A percentile compares a stretch with the other conserved stretches of the same genome.
phyloP scores from a whole-genome alignment of 176 grass and related monocot species.

The Triticum monococcum region DNA sequence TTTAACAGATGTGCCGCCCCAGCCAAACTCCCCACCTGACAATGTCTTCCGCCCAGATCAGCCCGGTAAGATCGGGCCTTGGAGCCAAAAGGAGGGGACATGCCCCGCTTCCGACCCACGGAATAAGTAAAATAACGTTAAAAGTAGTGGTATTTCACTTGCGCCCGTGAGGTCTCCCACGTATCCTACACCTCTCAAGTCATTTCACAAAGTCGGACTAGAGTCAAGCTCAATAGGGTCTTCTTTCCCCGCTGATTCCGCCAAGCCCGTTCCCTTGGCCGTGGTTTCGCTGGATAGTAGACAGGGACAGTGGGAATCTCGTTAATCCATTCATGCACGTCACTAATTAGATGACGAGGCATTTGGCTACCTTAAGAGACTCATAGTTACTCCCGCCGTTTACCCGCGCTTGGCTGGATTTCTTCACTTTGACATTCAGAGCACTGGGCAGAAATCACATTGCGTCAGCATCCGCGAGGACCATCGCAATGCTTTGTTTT shows the following conservation, averaged over 20 bases:
- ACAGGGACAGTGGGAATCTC: slow-evolving; percentile 34
- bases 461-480: slow-evolving; percentile 66
- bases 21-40: slow-evolving; percentile 67
- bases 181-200: slow-evolving; percentile 20
- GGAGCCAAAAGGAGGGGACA: slow-evolving; percentile 12
- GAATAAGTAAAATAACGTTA: slow-evolving; percentile 36
- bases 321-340: slow-evolving; percentile 69
- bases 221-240: neutral
- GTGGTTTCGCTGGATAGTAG: slow-evolving; percentile 23
- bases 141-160: slow-evolving; percentile 36
- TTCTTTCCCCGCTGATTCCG: neutral
- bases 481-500: slow-evolving; percentile 87
- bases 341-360: slow-evolving; percentile 75
- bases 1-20: slow-evolving; percentile 59
- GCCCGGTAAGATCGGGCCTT: neutral
- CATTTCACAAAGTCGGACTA: neutral
- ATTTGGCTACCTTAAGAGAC: slow-evolving; percentile 91
- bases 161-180: neutral
- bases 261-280: neutral
- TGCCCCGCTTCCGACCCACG: slow-evolving; percentile 27
- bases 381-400: slow-evolving; percentile 85
- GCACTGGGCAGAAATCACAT: slow-evolving; percentile 75
- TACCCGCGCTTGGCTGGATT: slow-evolving; percentile 71
- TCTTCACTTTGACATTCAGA: slow-evolving; percentile 89
- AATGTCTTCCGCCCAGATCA: slow-evolving; percentile 63